Evolutionary conservation across 2,329 filamentous ascomycete genomes (phyloP), one percentile per base, ranked within the genome.

Genomic region (Phialocephala sp.): DNA sequence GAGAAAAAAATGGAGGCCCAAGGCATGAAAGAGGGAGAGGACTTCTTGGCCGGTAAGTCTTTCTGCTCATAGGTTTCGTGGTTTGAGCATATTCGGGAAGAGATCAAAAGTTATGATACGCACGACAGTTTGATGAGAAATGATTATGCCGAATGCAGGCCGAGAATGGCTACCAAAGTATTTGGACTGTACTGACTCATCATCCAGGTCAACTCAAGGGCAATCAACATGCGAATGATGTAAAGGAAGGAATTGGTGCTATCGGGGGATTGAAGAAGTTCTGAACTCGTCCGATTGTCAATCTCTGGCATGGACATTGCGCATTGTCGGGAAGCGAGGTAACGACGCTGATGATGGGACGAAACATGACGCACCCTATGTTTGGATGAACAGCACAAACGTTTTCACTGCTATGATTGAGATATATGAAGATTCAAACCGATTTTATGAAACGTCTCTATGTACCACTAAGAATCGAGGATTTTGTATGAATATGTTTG

Each of bases 21-120:
- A 68, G 79, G 79, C 1, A 54, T 78, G 69, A 76, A 78, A 66
- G 77, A 78, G 58, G 79, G 79, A 20, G 67, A 79, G 64, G 79
- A 80, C 68, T 80, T 79, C 65, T 18, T 65, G 37, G n/a, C n/a
- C 55, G 36, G 57, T 61, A 37, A 15, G 62, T 60, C 18, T 57
- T 35, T 24, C 27, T 32, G 27, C 27, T n/a, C n/a, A n/a, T n/a
- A n/a, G n/a, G n/a, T n/a, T n/a, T n/a, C n/a, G n/a, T 59, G 14
- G 3, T 58, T 41, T 20, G 36, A 50, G 15, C 12, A 20, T 47
- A 2, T 32, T 32, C 3, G 27, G 27, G 27, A 32, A 6, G 27
- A 32, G 27, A 32, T 32, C 27, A 32, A 6, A 32, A 32, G 6
- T 32, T 6, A 32, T 32, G 27, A 32, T 32, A 32, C 27, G 3